Evolutionary conservation across 306 rosid genomes (phyloP).

Genomic region (Pyrus communis): DNA sequence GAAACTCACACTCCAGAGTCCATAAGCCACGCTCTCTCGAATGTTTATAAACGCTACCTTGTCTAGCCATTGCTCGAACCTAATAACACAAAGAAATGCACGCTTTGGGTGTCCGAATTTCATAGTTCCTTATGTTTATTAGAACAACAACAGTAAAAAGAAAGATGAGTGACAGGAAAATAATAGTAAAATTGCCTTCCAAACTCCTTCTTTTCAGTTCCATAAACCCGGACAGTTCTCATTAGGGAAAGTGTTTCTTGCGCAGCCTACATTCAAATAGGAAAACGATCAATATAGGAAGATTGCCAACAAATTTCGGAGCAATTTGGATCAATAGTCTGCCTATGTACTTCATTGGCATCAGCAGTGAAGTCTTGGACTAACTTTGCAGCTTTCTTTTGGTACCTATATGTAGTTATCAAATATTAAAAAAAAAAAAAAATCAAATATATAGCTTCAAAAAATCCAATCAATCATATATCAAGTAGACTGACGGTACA

Average conservation of each 20-base stretch:
- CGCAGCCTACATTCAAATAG: conserved; percentile 53
- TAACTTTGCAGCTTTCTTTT: conserved; percentile 81
- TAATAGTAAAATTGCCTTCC: conserved; percentile 39
- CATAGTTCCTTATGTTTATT: neutral
- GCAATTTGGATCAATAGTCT: conserved; percentile 6
- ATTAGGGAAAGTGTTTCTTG: conserved; percentile 90
- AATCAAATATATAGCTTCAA: neutral
- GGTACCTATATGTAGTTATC: conserved; percentile 47
- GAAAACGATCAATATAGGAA: conserved; percentile 4
- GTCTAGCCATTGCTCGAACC: conserved; percentile 75
- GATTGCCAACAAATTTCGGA: neutral
- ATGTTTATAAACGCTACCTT: conserved; percentile 79
- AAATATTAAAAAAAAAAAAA: neutral
- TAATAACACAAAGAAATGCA: conserved; percentile 13
- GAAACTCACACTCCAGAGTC: conserved; percentile 79
- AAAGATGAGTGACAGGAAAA: conserved; percentile 7
- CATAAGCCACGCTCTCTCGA: conserved; percentile 84
- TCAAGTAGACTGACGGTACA: conserved; percentile 9
- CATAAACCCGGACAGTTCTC: conserved; percentile 90
- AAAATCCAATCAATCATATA: neutral
- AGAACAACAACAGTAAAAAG: neutral
- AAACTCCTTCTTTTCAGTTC: conserved; percentile 73
- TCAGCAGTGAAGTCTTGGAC: conserved; percentile 86
- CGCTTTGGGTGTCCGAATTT: neutral
- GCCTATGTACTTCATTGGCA: conserved; percentile 68